phyloP scores from a whole-genome alignment of 2,329 filamentous ascomycete genomes.

The Aschersonia sp. region DNA sequence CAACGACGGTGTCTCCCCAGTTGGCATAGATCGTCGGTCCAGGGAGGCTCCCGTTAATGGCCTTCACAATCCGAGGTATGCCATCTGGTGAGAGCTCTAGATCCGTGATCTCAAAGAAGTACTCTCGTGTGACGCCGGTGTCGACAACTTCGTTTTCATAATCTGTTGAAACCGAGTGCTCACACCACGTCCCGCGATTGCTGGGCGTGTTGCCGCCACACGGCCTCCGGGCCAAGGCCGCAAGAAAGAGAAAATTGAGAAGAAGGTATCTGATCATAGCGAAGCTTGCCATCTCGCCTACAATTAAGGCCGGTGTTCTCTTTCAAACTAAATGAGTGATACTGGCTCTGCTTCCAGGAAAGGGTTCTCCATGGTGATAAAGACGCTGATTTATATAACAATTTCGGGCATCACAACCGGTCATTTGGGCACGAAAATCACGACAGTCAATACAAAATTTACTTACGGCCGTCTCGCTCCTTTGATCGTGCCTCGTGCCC shows the following conservation, averaged over 20 bases:
- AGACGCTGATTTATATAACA: no score
- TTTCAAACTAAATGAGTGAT: no score
- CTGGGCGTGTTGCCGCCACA: neutral
- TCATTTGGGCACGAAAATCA: no score
- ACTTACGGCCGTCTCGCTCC: no score
- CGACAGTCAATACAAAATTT: no score
- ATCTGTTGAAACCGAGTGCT: neutral
- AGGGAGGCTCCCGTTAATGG: constrained; percentile 43
- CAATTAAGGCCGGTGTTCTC: no score
- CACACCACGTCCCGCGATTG: neutral
- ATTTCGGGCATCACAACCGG: no score
- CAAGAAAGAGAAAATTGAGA: neutral
- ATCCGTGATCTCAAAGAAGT: constrained; percentile 1
- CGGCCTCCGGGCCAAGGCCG: neutral
- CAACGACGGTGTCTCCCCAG: constrained; percentile 32
- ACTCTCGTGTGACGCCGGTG: constrained; percentile 1
- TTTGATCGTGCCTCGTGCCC: no score
- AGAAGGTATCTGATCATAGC: no score
- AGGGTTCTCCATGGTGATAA: no score
- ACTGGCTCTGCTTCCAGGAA: no score
- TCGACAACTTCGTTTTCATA: neutral
- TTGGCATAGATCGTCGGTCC: constrained; percentile 42
- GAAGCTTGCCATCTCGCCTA: no score
- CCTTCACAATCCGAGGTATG: constrained; percentile 10
- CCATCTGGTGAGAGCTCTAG: neutral